Evolutionary conservation across 352 stramenopile species (phyloP).

Genomic region (Phytophthora pistaciae): DNA sequence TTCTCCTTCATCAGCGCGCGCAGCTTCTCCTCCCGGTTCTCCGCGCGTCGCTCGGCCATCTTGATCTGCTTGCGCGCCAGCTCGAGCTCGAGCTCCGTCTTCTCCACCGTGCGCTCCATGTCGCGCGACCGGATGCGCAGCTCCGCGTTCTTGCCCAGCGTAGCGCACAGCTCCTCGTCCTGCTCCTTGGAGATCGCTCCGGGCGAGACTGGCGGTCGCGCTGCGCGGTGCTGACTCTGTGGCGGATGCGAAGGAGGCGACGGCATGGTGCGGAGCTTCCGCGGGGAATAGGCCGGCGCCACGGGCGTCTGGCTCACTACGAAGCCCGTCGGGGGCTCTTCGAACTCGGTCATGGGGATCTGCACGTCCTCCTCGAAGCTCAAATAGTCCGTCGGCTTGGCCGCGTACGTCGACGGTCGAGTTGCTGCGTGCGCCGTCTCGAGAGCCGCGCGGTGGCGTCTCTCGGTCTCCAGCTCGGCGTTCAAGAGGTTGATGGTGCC

Average conservation of each 20-base stretch:
- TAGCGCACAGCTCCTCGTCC: constrained; percentile 59
- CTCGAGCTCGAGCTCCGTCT: constrained; percentile 53
- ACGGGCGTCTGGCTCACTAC: constrained; percentile 30
- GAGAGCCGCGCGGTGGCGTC: constrained; percentile 30
- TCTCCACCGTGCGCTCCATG: constrained; percentile 60
- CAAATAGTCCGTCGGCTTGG: constrained; percentile 37
- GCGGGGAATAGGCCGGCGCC: constrained; percentile 22
- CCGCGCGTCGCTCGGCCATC: constrained; percentile 57
- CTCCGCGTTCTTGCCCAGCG: constrained; percentile 72
- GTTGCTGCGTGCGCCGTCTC: neutral
- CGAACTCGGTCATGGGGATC: constrained; percentile 16
- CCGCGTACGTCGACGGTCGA: constrained; percentile 20
- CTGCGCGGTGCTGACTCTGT: constrained; percentile 14
- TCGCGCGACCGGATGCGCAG: constrained; percentile 64
- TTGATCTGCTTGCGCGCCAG: constrained; percentile 71
- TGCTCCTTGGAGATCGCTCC: constrained; percentile 45
- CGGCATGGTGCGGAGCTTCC: constrained; percentile 29
- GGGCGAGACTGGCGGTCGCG: constrained; percentile 22
- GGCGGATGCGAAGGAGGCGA: constrained; percentile 16
- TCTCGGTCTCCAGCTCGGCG: constrained; percentile 56
- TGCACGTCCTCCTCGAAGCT: constrained; percentile 27
- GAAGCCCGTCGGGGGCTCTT: constrained; percentile 21
- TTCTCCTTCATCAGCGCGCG: constrained; percentile 73
- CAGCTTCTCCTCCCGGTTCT: constrained; percentile 73
- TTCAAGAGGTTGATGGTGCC: constrained; percentile 62